Percentiles rank a stretch among this genome's conserved stretches.
Evolutionary conservation across 192 early-diverging fungal species (phyloP).

Genomic region (Spizellomyces punctatus): DNA sequence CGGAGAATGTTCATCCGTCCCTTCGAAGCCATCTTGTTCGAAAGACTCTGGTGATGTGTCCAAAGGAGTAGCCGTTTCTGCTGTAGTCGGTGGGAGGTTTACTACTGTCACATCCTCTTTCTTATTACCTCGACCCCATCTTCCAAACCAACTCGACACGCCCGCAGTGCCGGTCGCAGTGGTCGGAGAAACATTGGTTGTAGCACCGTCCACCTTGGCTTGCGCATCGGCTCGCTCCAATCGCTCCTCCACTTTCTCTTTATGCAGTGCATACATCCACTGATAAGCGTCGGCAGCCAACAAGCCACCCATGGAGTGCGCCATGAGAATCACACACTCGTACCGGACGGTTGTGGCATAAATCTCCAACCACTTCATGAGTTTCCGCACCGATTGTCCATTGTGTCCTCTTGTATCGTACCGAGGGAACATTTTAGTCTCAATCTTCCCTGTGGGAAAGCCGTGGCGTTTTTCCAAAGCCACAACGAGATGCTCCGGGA

Average conservation of each 20-base stretch:
- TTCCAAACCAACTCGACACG: not conserved
- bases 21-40: conserved; percentile 13
- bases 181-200: not conserved
- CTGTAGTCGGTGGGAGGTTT: conserved; percentile 3
- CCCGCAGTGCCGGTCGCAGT: not conserved
- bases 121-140: not conserved
- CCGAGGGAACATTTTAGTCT: conserved; percentile 33
- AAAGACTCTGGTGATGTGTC: not conserved
- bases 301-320: conserved; percentile 55
- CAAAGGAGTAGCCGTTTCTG: not conserved
- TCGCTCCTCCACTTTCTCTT: conserved; percentile 14
- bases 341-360: conserved; percentile 35
- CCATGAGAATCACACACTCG: conserved; percentile 45
- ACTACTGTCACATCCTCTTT: not conserved
- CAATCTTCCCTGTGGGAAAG: conserved; percentile 21
- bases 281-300: conserved; percentile 45
- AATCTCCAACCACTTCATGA: conserved; percentile 39
- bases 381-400: conserved; percentile 20
- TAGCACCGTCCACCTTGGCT: not conserved
- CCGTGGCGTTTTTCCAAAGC: conserved; percentile 9
- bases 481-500: conserved; percentile 37
- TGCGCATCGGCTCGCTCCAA: not conserved
- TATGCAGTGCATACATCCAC: conserved; percentile 35
- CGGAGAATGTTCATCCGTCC: conserved; percentile 9
- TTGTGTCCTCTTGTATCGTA: conserved; percentile 48